phyloP scores from a whole-genome alignment of 139 green algal genomes.

The Tetratostichococcus sp. region DNA sequence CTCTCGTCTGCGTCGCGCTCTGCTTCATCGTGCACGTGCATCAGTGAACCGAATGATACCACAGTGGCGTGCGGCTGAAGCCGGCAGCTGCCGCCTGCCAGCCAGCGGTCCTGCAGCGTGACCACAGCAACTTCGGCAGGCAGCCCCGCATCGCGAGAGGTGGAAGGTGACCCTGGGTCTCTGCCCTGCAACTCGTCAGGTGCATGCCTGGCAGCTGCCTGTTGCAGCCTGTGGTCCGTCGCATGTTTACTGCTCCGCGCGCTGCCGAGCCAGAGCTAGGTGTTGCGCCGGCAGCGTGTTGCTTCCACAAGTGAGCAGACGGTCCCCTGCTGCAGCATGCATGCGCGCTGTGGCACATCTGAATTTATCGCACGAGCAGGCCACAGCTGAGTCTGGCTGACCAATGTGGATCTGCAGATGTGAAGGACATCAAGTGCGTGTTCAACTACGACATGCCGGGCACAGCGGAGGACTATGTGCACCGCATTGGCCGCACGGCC shows the following conservation, averaged over 20 bases:
- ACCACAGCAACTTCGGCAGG: too few relatives aligned
- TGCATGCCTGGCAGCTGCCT: neutral
- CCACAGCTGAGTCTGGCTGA: too few relatives aligned
- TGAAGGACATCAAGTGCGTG: slow-evolving; percentile 89
- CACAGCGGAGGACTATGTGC: slow-evolving; percentile 91
- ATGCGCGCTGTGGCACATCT: neutral
- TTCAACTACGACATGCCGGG: slow-evolving; percentile 88
- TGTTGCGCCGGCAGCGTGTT: neutral
- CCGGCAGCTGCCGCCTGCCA: too few relatives aligned
- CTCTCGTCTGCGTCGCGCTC: too few relatives aligned
- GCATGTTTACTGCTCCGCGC: neutral
- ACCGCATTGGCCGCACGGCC: slow-evolving; percentile 78
- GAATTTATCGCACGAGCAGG: too few relatives aligned
- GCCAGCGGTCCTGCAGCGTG: too few relatives aligned
- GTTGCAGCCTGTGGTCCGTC: neutral
- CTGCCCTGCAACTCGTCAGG: neutral
- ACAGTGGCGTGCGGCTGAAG: too few relatives aligned
- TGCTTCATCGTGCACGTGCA: too few relatives aligned
- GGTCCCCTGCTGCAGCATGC: neutral
- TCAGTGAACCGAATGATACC: too few relatives aligned
- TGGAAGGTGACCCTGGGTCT: neutral
- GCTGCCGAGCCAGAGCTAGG: neutral
- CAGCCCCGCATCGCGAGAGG: neutral
- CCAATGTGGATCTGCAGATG: too few relatives aligned
- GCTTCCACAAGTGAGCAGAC: neutral